These are phyloP conservation scores for Eucalyptus grandis DNA, from an alignment of 345 rosid genomes.

Conservation along the genomic window DNA sequence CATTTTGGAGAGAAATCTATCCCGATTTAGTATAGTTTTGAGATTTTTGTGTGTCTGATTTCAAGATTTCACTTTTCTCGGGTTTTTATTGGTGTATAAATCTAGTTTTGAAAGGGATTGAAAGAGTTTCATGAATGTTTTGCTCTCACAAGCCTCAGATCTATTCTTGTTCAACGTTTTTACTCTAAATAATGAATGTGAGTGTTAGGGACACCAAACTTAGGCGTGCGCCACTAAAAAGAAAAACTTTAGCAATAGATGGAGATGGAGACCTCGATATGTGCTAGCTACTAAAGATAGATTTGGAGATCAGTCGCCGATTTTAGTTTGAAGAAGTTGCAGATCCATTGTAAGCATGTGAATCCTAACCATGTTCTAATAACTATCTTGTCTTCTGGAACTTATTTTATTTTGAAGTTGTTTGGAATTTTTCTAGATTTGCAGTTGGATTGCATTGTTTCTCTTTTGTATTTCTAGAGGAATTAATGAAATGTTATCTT, in stretches of 20 bases:
- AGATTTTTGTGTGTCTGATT: not conserved
- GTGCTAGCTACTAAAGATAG: not conserved
- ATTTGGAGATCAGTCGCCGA: accelerated
- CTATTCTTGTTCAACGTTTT: not conserved
- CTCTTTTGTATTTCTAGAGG: not conserved
- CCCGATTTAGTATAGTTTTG: not conserved
- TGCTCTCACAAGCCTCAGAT: not conserved
- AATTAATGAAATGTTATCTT: too few relatives aligned
- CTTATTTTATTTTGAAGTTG: too few relatives aligned
- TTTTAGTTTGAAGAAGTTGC: too few relatives aligned
- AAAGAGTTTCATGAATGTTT: not conserved
- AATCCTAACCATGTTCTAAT: not conserved
- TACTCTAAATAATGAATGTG: not conserved
- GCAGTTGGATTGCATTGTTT: not conserved
- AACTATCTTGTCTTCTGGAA: not conserved
- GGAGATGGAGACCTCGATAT: not conserved
- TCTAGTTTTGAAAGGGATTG: not conserved
- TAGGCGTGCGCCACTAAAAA: not conserved
- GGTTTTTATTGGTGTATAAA: too few relatives aligned
- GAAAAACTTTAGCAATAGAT: not conserved
- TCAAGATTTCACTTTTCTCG: accelerated
- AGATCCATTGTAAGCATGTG: too few relatives aligned
- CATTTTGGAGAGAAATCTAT: not conserved
- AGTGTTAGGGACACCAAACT: not conserved
- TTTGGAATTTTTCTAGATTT: not conserved